Base-by-base conservation (phyloP, 495 filamentous ascomycete genomes). In the Trichoderma virens region DNA sequence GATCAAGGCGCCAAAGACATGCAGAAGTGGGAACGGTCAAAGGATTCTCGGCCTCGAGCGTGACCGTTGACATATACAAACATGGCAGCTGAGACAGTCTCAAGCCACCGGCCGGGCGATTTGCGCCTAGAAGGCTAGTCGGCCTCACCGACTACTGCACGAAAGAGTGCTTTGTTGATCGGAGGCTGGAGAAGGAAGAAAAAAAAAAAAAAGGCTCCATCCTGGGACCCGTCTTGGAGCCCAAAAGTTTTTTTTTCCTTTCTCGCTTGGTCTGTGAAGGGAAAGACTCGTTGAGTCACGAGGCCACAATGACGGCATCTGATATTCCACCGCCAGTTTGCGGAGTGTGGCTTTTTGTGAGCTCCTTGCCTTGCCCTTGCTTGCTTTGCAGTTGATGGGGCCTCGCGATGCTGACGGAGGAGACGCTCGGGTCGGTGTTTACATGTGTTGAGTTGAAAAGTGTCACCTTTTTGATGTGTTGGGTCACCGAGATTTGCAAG, bases 91-190 rank as follows among this genome's bases (percentile, higher is more conserved):
- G 51, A 56, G 51, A 56, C 51, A 56, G 23, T 56, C 27, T 18
- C 51, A 27, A 56, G 51, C 51, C 51, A 56, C 51, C 20, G 27
- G 27, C 51, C 25, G 51, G 51, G 51, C 51, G 8, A 30, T 56
- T 56, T 56, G 51, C 51, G 51, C 27, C 16, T 56, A 30, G 51
- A 56, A 27, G 3, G 51, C 51, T 56, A 27, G 11, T 30, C 23
- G 51, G 51, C 51, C 51, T 56, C 51, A 56, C 51, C 51, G 51
- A 56, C 51, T 56, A 27, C 51, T 56, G 51, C 51, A 56, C 11
- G 27, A 8, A 56, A 8, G 5, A 27, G 23, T 5, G 9, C 25
- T 13, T 18, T 56, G 18, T 30, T 27, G 1, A 28, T 28, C 51
- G 51, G 51, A 56, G 51, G 4, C 11, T n/a, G n/a, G n/a, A n/a